These are phyloP conservation scores for Trichoderma citrinoviride DNA, from an alignment of 2,329 filamentous ascomycete species.

Conservation along the genomic window DNA sequence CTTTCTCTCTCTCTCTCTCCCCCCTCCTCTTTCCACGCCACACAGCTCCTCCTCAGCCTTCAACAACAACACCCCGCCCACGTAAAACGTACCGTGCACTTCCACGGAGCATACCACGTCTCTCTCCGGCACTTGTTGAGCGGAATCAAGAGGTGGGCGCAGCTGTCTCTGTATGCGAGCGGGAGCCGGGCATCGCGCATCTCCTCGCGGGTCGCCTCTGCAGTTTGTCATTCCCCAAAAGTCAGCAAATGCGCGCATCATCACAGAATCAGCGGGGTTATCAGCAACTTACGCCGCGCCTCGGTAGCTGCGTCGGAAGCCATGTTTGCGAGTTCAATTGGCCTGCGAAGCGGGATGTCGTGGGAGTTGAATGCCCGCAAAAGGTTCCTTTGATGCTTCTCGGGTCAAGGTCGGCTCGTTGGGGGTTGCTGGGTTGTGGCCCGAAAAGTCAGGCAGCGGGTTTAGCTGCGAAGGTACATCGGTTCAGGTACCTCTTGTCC, in stretches of 20 bases:
- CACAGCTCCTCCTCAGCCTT: background rate
- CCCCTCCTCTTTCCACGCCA: too few relatives aligned
- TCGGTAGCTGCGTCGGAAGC: slow-evolving; percentile 38
- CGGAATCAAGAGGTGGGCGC: slow-evolving; percentile 90
- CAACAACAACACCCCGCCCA: background rate
- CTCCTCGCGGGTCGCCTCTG: slow-evolving; percentile 80
- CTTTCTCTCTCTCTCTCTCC: slow-evolving; percentile 5
- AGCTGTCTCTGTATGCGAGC: slow-evolving; percentile 89
- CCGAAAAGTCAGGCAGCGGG: slow-evolving; percentile 8
- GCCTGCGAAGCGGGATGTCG: slow-evolving; percentile 26
- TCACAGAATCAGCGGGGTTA: fast-evolving
- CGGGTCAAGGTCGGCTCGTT: slow-evolving; percentile 19
- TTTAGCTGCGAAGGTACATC: background rate
- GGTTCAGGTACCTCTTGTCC: background rate
- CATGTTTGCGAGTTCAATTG: slow-evolving; percentile 40
- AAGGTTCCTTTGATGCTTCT: background rate
- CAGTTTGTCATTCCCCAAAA: too few relatives aligned
- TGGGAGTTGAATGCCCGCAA: slow-evolving; percentile 15
- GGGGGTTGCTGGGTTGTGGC: background rate
- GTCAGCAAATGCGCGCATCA: too few relatives aligned
- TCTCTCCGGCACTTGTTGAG: slow-evolving; percentile 92
- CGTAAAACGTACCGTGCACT: slow-evolving; percentile 74
- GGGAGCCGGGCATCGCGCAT: slow-evolving; percentile 91
- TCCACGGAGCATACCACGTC: slow-evolving; percentile 95
- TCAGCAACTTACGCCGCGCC: slow-evolving; percentile 39